Base-by-base conservation (phyloP, 805 yeast species). In the Lipomyces japonicus region DNA sequence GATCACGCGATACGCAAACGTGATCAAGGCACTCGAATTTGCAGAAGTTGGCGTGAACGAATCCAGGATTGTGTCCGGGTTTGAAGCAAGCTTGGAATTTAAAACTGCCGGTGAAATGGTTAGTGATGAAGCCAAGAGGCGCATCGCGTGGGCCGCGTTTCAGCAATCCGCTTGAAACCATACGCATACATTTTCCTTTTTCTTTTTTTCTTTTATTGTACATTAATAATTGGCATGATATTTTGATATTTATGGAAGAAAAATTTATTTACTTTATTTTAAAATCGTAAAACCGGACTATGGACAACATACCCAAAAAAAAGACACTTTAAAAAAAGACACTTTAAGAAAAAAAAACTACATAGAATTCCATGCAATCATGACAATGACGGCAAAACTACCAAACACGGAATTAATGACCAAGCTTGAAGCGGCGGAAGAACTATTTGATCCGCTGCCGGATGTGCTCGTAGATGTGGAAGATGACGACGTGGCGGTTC, bases 31-130 rank as follows among this genome's bases (percentile, higher is more conserved):
- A 0, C 72, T 93, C 53, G 84, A 87, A n/a, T 77, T 76, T 59
- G 82, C 89, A 59, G 95, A 87, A 63, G 77, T 93, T 54, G 95
- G 95, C 12, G 83, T 93, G 48, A 86, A 86, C 34, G 96, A 88
- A 58, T 78, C 80, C 50, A 73, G 97, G 61, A 75, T 93, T 16
- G 76, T 80, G 6, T 75, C 80, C 62, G 93, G 91, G 0, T 93
- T 91, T 68, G 97, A 93, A 62, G 88, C 95, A 16, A 86, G 95
- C 70, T 73, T 87, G 75, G 84, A 82, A 9, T 86, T 81, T 63
- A 78, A 81, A 6, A 73, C 76, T 50, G 77, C 84, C 5, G 91
- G 90, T n/a, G 75, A 76, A 35, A 70, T 89, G 61, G 79, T 86
- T 32, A 86, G 82, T 50, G 79, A 78, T 57, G 91, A 84, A 24